phyloP scores from a whole-genome alignment of 2,329 filamentous ascomycete species.

The Curvularia sp. region DNA sequence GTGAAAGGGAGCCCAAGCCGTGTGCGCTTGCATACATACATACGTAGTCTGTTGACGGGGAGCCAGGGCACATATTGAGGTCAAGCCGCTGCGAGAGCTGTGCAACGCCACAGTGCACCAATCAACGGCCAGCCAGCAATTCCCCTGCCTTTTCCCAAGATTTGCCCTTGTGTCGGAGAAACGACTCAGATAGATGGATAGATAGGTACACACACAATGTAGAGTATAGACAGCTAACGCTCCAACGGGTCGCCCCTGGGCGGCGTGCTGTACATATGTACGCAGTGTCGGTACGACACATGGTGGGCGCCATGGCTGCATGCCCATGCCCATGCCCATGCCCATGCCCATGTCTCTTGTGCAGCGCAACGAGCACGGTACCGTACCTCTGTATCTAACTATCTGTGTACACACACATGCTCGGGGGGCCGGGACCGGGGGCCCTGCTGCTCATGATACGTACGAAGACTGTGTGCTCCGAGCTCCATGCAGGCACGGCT shows the following conservation, averaged over 20 bases:
- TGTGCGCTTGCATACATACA: neutral
- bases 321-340: no score
- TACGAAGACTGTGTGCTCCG: slow-evolving; percentile 21
- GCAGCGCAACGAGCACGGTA: no score
- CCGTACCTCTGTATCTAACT: no score
- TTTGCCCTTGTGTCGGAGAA: neutral
- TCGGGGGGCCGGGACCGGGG: slow-evolving; percentile 9
- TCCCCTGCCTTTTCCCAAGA: slow-evolving; percentile 12
- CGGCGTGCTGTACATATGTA: neutral
- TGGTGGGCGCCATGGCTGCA: no score
- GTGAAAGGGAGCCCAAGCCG: neutral
- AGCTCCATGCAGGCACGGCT: slow-evolving; percentile 27
- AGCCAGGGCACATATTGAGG: slow-evolving; percentile 5
- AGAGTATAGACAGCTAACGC: no score
- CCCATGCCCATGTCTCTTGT: no score
- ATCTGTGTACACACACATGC: neutral
- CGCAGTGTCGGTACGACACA: neutral
- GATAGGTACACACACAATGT: neutral
- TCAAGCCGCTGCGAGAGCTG: slow-evolving; percentile 12
- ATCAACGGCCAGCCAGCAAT: slow-evolving; percentile 3
- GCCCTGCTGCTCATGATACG: slow-evolving; percentile 18
- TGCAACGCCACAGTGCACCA: slow-evolving; percentile 9
- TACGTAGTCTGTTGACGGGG: slow-evolving; percentile 6
- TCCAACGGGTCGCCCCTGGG: no score
- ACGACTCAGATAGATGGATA: neutral